These are phyloP conservation scores for Arachis monticola DNA, from an alignment of 331 rosid genomes.

Conservation along the genomic window DNA sequence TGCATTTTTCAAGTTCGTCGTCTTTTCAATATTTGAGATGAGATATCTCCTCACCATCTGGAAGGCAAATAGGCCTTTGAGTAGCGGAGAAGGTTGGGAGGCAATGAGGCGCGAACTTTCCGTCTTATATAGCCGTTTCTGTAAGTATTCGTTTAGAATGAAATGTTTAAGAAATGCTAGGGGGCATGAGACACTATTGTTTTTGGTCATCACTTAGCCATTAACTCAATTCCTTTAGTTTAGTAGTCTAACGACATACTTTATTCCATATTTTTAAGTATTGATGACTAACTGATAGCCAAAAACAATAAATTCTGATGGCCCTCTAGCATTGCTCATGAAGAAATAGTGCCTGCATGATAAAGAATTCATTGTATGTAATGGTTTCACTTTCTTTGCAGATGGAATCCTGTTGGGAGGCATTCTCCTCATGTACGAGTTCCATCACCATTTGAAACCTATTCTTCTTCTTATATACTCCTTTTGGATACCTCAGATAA, in stretches of 20 bases:
- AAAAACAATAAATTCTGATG: too few species aligned
- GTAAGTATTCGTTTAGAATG: conserved; percentile 58
- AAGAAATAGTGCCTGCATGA: not conserved
- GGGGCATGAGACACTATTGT: too few species aligned
- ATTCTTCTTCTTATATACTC: conserved; percentile 82
- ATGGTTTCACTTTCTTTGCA: conserved; percentile 53
- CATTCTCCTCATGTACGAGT: conserved; percentile 88
- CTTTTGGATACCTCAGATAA: conserved; percentile 94
- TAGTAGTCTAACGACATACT: too few species aligned
- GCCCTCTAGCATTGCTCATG: too few species aligned
- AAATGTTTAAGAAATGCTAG: too few species aligned
- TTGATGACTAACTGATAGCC: too few species aligned
- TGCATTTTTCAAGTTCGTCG: conserved; percentile 95
- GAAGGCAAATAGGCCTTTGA: conserved; percentile 90
- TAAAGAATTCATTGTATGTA: conserved; percentile 28
- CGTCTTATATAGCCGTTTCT: conserved; percentile 86
- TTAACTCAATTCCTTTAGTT: too few species aligned
- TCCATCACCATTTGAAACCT: conserved; percentile 78
- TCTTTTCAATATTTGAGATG: conserved; percentile 95
- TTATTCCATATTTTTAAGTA: too few species aligned
- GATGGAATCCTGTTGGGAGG: conserved; percentile 98
- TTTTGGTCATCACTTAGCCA: too few species aligned
- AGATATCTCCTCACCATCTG: conserved; percentile 97
- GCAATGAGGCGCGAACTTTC: conserved; percentile 94
- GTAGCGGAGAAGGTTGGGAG: conserved; percentile 93